phyloP scores from a whole-genome alignment of 345 rosid species.

The Bruguiera gymnorhiza region DNA sequence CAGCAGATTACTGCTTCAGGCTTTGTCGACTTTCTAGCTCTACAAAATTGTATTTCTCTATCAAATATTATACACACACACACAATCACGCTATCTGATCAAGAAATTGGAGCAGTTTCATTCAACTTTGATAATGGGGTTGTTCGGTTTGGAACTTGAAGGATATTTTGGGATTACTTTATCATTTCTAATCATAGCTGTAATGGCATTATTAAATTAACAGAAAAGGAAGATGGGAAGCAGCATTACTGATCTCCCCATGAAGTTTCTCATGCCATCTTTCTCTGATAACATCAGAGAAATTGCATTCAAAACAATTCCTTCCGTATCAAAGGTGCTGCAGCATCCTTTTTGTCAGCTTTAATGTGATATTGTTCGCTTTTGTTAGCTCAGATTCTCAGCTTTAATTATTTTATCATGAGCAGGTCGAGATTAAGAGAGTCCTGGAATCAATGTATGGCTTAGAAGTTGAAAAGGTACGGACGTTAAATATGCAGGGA shows the following conservation, averaged over 20 bases:
- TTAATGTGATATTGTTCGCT: not conserved
- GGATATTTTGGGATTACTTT: too few species aligned
- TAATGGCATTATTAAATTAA: not conserved
- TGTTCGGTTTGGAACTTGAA: too few species aligned
- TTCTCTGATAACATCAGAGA: slow-evolving; percentile 16
- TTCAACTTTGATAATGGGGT: too few species aligned
- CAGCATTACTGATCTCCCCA: slow-evolving; percentile 16
- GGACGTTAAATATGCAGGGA: slow-evolving; percentile 33
- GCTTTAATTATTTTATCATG: not conserved
- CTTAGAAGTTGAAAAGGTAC: slow-evolving; percentile 24
- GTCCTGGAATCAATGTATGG: slow-evolving; percentile 20
- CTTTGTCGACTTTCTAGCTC: too few species aligned
- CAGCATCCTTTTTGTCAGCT: not conserved
- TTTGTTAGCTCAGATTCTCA: not conserved
- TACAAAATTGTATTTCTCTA: too few species aligned
- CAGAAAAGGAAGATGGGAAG: slow-evolving; percentile 18
- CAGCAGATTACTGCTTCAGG: too few species aligned
- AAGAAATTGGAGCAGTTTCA: too few species aligned
- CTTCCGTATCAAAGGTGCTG: slow-evolving; percentile 27
- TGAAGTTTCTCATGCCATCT: slow-evolving; percentile 25
- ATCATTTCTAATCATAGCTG: too few species aligned
- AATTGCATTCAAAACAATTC: slow-evolving; percentile 26
- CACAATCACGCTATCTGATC: too few species aligned
- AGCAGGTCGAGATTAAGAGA: slow-evolving; percentile 25
- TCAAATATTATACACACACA: too few species aligned